Conservation (phyloP, 768 basidiomycete genomes). For the Rhizopogon salebrosus region DNA sequence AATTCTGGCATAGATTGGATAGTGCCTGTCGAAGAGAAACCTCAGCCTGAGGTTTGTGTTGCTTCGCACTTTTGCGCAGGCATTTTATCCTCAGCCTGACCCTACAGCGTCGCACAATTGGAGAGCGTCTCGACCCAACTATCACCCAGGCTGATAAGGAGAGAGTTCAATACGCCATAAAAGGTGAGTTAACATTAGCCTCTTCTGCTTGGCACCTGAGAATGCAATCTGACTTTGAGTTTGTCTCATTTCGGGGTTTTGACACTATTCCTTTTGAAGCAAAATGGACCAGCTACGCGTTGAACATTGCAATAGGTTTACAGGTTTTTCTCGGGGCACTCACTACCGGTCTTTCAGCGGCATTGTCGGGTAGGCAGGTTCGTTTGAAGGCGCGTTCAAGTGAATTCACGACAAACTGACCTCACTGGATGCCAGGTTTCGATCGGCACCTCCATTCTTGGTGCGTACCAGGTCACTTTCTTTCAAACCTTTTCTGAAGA, state of each 20-base stretch:
- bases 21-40: constrained; percentile 19
- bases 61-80: not conserved
- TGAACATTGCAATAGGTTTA: constrained; percentile 50
- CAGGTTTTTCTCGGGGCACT: constrained; percentile 64
- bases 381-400: constrained; percentile 7
- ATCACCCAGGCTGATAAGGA: constrained; percentile 40
- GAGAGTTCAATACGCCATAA: constrained; percentile 39
- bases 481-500: not conserved
- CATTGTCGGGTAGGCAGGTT: constrained; percentile 34
- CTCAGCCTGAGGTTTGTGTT: constrained; percentile 7
- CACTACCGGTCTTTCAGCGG: constrained; percentile 62
- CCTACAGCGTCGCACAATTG: constrained; percentile 32
- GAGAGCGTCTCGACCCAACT: constrained; percentile 54
- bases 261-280: constrained; percentile 19
- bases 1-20: constrained; percentile 19
- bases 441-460: constrained; percentile 30
- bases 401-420: not conserved
- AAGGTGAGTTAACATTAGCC: constrained; percentile 27
- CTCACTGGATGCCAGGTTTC: constrained; percentile 20
- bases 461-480: constrained; percentile 13
- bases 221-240: not conserved
- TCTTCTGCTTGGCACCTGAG: constrained; percentile 2
- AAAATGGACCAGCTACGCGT: constrained; percentile 23
- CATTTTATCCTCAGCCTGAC: not conserved
- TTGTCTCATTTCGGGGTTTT: not conserved